Base-by-base conservation (phyloP, 2,329 filamentous ascomycete species). In the Talaromyces rugulosus region DNA sequence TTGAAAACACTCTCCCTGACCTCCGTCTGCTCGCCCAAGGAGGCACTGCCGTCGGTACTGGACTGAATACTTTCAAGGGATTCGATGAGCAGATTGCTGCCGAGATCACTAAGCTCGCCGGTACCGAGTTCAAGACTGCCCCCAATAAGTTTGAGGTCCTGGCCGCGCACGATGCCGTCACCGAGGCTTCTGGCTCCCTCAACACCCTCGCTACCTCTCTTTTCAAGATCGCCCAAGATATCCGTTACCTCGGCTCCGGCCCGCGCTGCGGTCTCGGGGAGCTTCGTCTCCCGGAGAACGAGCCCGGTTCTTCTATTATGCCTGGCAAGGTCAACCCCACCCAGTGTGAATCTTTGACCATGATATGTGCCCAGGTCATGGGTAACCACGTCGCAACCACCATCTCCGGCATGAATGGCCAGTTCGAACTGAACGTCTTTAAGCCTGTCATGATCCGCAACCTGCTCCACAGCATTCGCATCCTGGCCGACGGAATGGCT, bases 71-170 rank as follows among this genome's bases (percentile, higher is more conserved):
- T 62, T 97, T 92, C 79, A 88, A 90, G 79, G 95, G 95, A 66
- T 99, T 99, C 74, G 95, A 92, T 63, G 93, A 96, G 82, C 92
- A 87, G 64, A 91, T 99, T 70, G 95, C 95, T 42, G 85, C 88
- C 62, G 93, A 98, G 80, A 92, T 99, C 66, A 88, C 82, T 81
- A 93, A 90, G 79, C 90, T 96, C 86, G 96, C 95, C 2, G 93
- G 93, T 69, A 92, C 89, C 70, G 83, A 95, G 74, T 99, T 99
- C 84, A 87, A 91, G 81, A 98, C 95, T 9, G 95, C 95, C 12
- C 94, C 95, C 68, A 99, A 99, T 87, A 99, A 99, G 83, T 99
- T 99, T 74, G 95, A 98, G 82, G 89, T 95, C 3, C 87, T 99
- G 50, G 95, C 95, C 63, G 92, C 95, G 57, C 95, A 99, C 79